Percentiles rank a stretch among this genome's conserved stretches.
Conservation (phyloP, 2,329 filamentous ascomycete species). For the Lachnellula cervina region DNA sequence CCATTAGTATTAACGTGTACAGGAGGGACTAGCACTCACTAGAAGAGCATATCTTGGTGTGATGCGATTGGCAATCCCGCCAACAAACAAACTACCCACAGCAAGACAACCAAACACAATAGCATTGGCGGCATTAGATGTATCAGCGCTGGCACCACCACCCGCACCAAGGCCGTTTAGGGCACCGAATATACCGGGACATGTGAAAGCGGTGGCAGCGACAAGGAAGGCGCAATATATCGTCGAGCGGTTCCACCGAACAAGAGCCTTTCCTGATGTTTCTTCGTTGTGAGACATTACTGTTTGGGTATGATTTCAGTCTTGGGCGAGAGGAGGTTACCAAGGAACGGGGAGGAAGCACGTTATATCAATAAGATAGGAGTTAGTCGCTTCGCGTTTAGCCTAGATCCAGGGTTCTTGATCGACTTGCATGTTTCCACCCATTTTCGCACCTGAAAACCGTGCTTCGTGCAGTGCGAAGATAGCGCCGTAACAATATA, state of each 20-base stretch:
- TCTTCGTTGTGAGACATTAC: no score
- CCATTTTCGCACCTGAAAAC: no score
- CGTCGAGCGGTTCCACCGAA: background rate
- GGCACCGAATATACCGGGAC: conserved; percentile 66
- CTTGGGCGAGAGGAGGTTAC: no score
- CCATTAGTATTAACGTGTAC: background rate
- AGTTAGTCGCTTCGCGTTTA: no score
- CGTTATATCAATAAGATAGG: no score
- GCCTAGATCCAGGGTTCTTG: no score
- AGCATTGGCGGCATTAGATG: background rate
- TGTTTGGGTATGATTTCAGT: no score
- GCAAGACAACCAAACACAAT: background rate
- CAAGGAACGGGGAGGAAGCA: no score
- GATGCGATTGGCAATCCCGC: background rate
- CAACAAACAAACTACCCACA: background rate
- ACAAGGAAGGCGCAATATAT: conserved; percentile 29
- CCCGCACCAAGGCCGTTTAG: conserved; percentile 58
- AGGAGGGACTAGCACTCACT: background rate
- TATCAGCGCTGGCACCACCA: conserved; percentile 31
- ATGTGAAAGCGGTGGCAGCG: conserved; percentile 61
- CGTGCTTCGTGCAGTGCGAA: no score
- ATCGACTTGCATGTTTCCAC: no score
- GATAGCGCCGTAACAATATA: no score
- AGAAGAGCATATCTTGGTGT: background rate
- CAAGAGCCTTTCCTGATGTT: no score